These are phyloP conservation scores for Phaeotremella skinneri DNA, from an alignment of 768 basidiomycete species.

Conservation along the genomic window DNA sequence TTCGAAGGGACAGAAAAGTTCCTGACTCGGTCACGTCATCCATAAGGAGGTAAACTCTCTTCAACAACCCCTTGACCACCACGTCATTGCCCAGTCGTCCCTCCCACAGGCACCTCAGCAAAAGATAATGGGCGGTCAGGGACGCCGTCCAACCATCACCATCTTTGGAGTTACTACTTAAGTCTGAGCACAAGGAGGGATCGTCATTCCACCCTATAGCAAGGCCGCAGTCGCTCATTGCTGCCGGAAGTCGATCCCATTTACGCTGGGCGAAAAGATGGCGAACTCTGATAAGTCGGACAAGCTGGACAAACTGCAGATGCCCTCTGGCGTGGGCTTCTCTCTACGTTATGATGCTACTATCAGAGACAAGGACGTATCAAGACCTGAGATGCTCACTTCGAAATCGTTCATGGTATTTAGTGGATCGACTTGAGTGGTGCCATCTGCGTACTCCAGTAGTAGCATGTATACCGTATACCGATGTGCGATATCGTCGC, in stretches of 20 bases:
- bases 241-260: constrained; percentile 28
- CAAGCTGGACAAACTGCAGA: constrained; percentile 17
- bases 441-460: constrained; percentile 18
- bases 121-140: constrained; percentile 22
- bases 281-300: constrained; percentile 17
- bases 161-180: not conserved
- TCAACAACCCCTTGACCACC: constrained; percentile 18
- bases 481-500: constrained; percentile 17
- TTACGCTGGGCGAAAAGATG: constrained; percentile 26
- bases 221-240: constrained; percentile 8
- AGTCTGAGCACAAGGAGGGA: not conserved
- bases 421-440: constrained; percentile 20
- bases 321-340: constrained; percentile 18
- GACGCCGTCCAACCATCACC: constrained; percentile 12
- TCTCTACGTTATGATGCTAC: constrained; percentile 7
- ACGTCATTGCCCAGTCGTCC: constrained; percentile 31
- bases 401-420: constrained; percentile 19
- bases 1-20: constrained; percentile 10
- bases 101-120: constrained; percentile 29
- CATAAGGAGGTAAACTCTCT: constrained; percentile 25
- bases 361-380: not conserved
- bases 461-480: constrained; percentile 28
- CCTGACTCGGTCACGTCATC: constrained; percentile 21
- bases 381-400: constrained; percentile 19
- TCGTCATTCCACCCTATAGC: constrained; percentile 9